These are phyloP conservation scores for Pichia inconspicua DNA, from an alignment of 1,139 yeast genomes.

Conservation along the genomic window DNA sequence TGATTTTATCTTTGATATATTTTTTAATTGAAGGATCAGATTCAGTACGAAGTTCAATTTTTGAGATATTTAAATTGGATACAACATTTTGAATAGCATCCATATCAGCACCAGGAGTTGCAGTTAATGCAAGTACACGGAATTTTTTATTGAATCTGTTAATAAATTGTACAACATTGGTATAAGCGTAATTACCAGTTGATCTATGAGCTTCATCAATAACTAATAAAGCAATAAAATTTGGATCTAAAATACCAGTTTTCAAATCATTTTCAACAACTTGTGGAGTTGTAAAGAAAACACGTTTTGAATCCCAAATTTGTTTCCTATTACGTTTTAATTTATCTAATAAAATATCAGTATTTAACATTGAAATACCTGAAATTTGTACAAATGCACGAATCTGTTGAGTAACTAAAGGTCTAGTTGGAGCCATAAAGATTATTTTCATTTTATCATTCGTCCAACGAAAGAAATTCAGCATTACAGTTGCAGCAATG, in stretches of 20 bases:
- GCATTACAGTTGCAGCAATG: constrained; percentile 89
- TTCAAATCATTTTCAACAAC: constrained; percentile 86
- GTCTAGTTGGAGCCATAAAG: constrained; percentile 96
- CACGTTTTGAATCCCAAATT: constrained; percentile 69
- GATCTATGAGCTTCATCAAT: constrained; percentile 97
- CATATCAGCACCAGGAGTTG: constrained; percentile 86
- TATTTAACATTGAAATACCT: constrained; percentile 68
- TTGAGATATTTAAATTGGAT: constrained; percentile 62
- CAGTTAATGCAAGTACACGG: constrained; percentile 80
- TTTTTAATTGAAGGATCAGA: constrained; percentile 69
- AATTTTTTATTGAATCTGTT: constrained; percentile 54
- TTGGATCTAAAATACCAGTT: constrained; percentile 69
- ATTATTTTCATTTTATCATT: constrained; percentile 59
- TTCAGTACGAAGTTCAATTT: constrained; percentile 82
- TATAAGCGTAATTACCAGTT: constrained; percentile 82
- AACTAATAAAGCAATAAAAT: constrained; percentile 63
- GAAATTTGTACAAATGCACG: constrained; percentile 87
- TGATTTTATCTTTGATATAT: constrained; percentile 66
- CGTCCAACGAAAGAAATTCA: constrained; percentile 85
- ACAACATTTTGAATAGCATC: constrained; percentile 86
- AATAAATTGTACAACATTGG: constrained; percentile 59
- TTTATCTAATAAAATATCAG: constrained; percentile 77
- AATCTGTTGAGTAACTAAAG: constrained; percentile 95
- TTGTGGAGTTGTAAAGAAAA: constrained; percentile 94
- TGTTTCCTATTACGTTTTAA: constrained; percentile 55